Evolutionary conservation across 345 rosid genomes (phyloP), one percentile per base, ranked within the genome.

Genomic region (Dimocarpus longan): DNA sequence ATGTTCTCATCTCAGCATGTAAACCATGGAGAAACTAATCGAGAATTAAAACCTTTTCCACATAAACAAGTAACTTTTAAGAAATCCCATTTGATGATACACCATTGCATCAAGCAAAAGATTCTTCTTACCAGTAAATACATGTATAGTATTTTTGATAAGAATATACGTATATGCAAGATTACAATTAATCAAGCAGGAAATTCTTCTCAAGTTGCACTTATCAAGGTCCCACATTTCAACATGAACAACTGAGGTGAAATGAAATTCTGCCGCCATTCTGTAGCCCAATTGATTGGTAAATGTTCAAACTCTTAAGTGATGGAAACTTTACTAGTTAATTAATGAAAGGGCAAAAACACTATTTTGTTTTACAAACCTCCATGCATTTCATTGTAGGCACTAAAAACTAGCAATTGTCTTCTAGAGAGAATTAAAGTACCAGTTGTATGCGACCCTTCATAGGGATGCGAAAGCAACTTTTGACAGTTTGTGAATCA

Each of bases 361-460:
- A 39, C 63, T 65, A 66, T 18, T 32, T 19, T 4, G 39, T 37
- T 60, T 4, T 57, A 44, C 8, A 75, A 68, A 68, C 44, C 43
- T 40, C 77, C 37, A 67, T 7, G 5, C 71, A 74, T 74, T 70
- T 8, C 71, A 40, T 66, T 19, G 43, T 70, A 54, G 50, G 71
- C 44, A 68, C 70, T 64, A 24, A 10, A 52, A 66, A 77, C 68
- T n/a, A 32, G 39, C 54, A 71, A 71, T 66, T 37, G 39, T 56
- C 26, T 72, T 78, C 24, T 22, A 65, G 52, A 78, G 76, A 82
- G 66, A 69, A 62, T 72, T 54, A 28, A 50, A 68, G 66, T 90
- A 95, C 98, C 95, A 93, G 85, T 82, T 95, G 97, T 77, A 95
- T 88, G 73, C 98, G 93, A 75, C 99, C 99, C 91, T 95, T 95